Percentiles rank a stretch among this genome's conserved stretches.
Evolutionary conservation across 768 basidiomycete species (phyloP).

Genomic region (Termitomyces eurrhizus): DNA sequence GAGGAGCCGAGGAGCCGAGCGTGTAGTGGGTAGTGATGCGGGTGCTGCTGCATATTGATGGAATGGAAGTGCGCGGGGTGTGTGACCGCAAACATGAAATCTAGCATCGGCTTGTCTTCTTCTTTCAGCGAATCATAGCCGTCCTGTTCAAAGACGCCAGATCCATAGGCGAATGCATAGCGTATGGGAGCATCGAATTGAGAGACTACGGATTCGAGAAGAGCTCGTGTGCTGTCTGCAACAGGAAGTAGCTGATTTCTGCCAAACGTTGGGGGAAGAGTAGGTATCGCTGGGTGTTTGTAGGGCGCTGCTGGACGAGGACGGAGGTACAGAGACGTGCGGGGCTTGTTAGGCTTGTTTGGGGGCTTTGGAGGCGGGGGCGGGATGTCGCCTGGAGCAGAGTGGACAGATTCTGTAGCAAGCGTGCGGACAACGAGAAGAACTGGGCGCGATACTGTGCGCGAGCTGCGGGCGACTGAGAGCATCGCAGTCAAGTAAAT

Average conservation of each 20-base stretch:
- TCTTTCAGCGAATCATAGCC: conserved; percentile 49
- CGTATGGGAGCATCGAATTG: conserved; percentile 89
- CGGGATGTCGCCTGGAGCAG: conserved; percentile 31
- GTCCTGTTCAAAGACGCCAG: conserved; percentile 91
- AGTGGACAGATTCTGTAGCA: conserved; percentile 38
- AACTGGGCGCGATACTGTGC: conserved; percentile 17
- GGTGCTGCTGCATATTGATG: conserved; percentile 90
- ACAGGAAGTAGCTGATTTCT: conserved; percentile 80
- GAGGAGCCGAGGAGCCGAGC: conserved; percentile 81
- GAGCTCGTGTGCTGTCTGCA: conserved; percentile 70
- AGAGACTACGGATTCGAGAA: conserved; percentile 75
- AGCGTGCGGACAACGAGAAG: conserved; percentile 34
- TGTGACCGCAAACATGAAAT: conserved; percentile 95
- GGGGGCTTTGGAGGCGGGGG: conserved; percentile 28
- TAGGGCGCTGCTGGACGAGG: conserved; percentile 42
- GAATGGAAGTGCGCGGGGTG: conserved; percentile 93
- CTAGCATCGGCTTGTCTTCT: conserved; percentile 71
- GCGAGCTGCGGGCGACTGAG: conserved; percentile 7
- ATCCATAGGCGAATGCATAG: conserved; percentile 97
- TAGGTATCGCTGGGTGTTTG: conserved; percentile 36
- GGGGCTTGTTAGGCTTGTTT: conserved; percentile 24
- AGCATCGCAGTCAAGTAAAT: conserved; percentile 7
- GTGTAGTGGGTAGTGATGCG: conserved; percentile 86
- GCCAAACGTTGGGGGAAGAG: conserved; percentile 70
- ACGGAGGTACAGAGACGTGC: conserved; percentile 39